These are phyloP conservation scores for Aspergillus affinis DNA, from an alignment of 495 filamentous ascomycete genomes.

Conservation along the genomic window DNA sequence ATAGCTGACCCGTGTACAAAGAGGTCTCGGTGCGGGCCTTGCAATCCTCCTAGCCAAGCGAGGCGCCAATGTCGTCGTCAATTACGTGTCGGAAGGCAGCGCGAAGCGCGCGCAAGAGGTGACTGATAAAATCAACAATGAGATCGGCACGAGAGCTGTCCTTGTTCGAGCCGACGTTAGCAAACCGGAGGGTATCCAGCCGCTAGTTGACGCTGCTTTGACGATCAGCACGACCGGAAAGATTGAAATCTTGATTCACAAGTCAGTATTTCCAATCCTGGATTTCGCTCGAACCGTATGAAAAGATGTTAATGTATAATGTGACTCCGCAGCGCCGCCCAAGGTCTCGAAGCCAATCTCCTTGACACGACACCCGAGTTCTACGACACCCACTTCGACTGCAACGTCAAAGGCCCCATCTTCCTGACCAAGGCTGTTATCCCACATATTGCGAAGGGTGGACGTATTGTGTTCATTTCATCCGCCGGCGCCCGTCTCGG, in stretches of 20 bases:
- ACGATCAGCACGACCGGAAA: constrained; percentile 40
- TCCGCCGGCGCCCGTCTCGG: constrained; percentile 13
- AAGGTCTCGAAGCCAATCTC: constrained; percentile 48
- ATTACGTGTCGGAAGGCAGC: constrained; percentile 39
- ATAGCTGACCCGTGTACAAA: background rate
- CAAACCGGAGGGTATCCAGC: constrained; percentile 36
- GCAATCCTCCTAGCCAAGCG: constrained; percentile 33
- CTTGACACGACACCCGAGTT: constrained; percentile 36
- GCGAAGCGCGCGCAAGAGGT: constrained; percentile 39
- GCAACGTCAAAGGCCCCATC: constrained; percentile 20
- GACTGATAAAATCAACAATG: constrained; percentile 45
- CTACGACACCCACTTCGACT: constrained; percentile 17
- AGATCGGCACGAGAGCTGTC: constrained; percentile 40
- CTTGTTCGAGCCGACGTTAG: constrained; percentile 49
- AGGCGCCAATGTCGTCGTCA: constrained; percentile 39
- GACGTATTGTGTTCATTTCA: constrained; percentile 8
- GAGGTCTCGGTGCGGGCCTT: constrained; percentile 27
- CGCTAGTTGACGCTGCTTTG: constrained; percentile 42
- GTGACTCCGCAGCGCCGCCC: constrained; percentile 40
- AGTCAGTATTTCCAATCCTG: constrained; percentile 46
- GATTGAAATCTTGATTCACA: constrained; percentile 77
- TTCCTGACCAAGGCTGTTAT: constrained; percentile 25
- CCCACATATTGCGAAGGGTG: constrained; percentile 8
- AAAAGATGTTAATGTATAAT: background rate
- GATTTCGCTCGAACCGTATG: too few relatives aligned